Evolutionary conservation across 768 basidiomycete species (phyloP).

Genomic region (Gloeophyllum trabeum): DNA sequence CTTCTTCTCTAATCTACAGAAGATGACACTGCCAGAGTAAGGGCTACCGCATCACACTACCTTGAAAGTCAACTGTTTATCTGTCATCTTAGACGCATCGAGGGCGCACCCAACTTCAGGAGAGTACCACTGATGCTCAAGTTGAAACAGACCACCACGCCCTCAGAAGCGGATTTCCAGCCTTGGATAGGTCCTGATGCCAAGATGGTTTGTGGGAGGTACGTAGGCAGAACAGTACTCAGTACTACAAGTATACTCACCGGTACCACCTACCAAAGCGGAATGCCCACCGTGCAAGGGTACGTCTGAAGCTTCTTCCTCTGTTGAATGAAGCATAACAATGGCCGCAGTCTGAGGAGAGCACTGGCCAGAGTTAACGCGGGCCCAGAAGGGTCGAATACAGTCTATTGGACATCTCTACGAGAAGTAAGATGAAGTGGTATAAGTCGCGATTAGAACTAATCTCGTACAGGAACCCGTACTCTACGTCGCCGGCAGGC

Average conservation of each 20-base stretch:
- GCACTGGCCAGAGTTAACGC: conserved; percentile 77
- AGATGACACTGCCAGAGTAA: conserved; percentile 91
- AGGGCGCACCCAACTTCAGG: conserved; percentile 92
- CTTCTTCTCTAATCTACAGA: conserved; percentile 89
- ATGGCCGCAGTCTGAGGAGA: conserved; percentile 47
- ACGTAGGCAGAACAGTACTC: no score
- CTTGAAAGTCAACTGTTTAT: conserved; percentile 3
- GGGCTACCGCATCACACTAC: conserved; percentile 16
- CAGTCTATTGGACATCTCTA: conserved; percentile 89
- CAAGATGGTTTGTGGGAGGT: conserved; percentile 77
- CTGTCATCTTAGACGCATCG: conserved; percentile 50
- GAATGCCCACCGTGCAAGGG: conserved; percentile 67
- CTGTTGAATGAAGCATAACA: conserved; percentile 2
- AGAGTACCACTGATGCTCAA: conserved; percentile 55
- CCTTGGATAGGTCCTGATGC: conserved; percentile 26
- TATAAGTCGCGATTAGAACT: conserved; percentile 4
- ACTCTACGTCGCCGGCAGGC: conserved; percentile 75
- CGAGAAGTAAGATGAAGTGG: conserved; percentile 51
- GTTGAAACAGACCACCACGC: conserved; percentile 17
- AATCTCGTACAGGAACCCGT: conserved; percentile 66
- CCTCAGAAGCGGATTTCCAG: conserved; percentile 24
- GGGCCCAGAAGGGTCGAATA: conserved; percentile 60
- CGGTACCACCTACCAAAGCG: background rate
- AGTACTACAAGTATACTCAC: no score
- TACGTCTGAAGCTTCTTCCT: conserved; percentile 15